Base-by-base conservation (phyloP, 1,284 basidiomycete species). In the Filobasidium uniguttulatum region DNA sequence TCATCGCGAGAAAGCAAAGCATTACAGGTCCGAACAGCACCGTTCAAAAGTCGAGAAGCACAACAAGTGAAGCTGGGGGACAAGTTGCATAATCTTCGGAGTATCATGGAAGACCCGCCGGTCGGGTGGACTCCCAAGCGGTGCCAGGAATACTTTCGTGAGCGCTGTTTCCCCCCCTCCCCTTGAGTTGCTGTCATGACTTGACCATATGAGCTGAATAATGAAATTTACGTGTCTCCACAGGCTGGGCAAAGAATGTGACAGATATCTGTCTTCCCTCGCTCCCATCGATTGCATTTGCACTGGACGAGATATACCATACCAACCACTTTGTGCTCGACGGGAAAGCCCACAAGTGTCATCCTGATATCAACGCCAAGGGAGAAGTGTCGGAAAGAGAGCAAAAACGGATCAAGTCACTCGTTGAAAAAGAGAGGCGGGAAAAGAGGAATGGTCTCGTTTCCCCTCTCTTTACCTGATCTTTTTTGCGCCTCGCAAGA, bases 61-160 rank as follows among this genome's bases (percentile, higher is more conserved):
- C 65, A 71, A 48, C 65, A 66, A 50, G 67, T 71, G 46, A 71
- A 72, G 56, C 56, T 69, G 3, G 68, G 62, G 29, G 67, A 69
- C 55, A 72, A 72, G 56, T 56, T 71, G 48, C 67, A 69, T 52
- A 72, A 72, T 53, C 58, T 71, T 22, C 63, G 65, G 44, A 65
- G 64, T 7, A 65, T 71, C 35, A 57, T 62, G 51, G 63, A 62
- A 34, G 60, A 59, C 46, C 62, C 60, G 46, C 66, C 61, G 0
- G 65, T 67, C 7, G 68, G 68, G 17, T 69, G 70, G 68, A 54
- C 61, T 46, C 48, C 64, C 44, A 54, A 60, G 43, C 49, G 68
- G 31, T 53, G 71, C 20, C 68, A 69, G 49, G 62, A 62, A 19
- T 69, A 69, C 54, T 69, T 69, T 45, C 59, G 53, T 54, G 31